Percentiles rank a stretch among this genome's conserved stretches.
These are phyloP conservation scores for Ceratocystis cacaofunesta DNA, from an alignment of 2,329 filamentous ascomycete genomes.

Conservation along the genomic window DNA sequence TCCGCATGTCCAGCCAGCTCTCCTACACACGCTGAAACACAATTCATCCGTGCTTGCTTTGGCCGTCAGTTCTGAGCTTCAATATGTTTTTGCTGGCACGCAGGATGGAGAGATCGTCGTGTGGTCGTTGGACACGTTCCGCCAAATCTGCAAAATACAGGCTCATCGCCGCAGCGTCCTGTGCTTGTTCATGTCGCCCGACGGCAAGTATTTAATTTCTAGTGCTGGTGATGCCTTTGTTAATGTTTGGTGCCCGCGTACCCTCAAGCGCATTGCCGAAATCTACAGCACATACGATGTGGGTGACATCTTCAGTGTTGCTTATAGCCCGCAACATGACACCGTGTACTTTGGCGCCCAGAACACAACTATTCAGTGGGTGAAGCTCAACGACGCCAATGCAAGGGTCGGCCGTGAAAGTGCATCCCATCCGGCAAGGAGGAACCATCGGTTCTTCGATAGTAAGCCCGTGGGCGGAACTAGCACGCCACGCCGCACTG, in stretches of 20 bases:
- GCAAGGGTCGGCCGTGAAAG: constrained; percentile 45
- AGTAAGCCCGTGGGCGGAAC: constrained; percentile 72
- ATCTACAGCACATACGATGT: constrained; percentile 90
- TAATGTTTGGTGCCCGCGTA: constrained; percentile 77
- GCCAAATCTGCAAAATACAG: constrained; percentile 62
- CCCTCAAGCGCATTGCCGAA: constrained; percentile 65
- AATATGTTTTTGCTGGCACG: constrained; percentile 79
- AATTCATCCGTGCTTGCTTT: constrained; percentile 69
- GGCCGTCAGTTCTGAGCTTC: constrained; percentile 59
- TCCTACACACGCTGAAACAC: constrained; percentile 61
- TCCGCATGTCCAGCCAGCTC: constrained; percentile 23
- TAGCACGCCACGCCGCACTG: constrained; percentile 56
- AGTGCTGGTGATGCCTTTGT: constrained; percentile 87
- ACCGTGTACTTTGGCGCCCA: constrained; percentile 86
- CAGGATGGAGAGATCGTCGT: constrained; percentile 87
- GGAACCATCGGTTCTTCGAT: constrained; percentile 85
- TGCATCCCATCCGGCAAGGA: constrained; percentile 55
- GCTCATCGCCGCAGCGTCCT: constrained; percentile 87
- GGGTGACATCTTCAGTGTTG: constrained; percentile 90
- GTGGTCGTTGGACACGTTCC: constrained; percentile 80
- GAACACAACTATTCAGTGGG: constrained; percentile 93
- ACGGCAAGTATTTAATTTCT: constrained; percentile 68
- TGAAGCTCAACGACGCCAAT: constrained; percentile 51
- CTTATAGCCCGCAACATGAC: constrained; percentile 63
- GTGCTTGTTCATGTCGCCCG: constrained; percentile 63